phyloP scores from a whole-genome alignment of 257 asterid species.

The Thymus mandschuricus region DNA sequence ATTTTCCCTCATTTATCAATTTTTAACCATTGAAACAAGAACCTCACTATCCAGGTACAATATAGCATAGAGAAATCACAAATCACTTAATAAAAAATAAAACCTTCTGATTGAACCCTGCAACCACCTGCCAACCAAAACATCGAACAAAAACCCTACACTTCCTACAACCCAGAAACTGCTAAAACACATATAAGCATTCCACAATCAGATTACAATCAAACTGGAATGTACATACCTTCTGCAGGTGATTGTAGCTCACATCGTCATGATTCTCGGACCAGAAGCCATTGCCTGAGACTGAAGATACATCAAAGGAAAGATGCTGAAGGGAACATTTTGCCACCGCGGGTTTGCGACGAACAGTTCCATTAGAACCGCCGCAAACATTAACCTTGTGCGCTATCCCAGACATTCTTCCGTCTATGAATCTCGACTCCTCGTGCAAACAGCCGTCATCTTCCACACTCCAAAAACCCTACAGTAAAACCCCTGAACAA shows the following conservation, averaged over 20 bases:
- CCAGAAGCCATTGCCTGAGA: constrained; percentile 74
- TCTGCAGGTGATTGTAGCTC: constrained; percentile 76
- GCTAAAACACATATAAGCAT: not conserved
- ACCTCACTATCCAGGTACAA: constrained; percentile 1
- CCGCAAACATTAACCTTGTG: constrained; percentile 43
- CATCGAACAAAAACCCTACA: not conserved
- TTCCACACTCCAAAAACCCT: constrained; percentile 38
- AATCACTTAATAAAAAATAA: not conserved
- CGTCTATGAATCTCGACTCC: constrained; percentile 42
- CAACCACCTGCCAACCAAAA: constrained; percentile 19
- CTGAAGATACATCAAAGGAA: constrained; percentile 42
- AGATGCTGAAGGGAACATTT: constrained; percentile 45
- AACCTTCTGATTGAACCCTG: constrained; percentile 3
- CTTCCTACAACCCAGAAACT: constrained; percentile 7
- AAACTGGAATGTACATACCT: constrained; percentile 52
- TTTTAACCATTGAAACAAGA: constrained; percentile 18
- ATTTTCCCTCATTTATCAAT: not conserved
- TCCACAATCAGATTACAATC: not conserved
- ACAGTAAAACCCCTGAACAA: constrained; percentile 26
- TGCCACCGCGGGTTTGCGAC: constrained; percentile 38
- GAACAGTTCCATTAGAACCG: constrained; percentile 3
- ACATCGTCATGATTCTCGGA: constrained; percentile 66
- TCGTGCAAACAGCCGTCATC: constrained; percentile 50
- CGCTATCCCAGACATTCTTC: constrained; percentile 82
- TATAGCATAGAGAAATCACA: constrained; percentile 18